Base-by-base conservation (phyloP, 805 yeast species). In the Barnettozyma wickerhamii region DNA sequence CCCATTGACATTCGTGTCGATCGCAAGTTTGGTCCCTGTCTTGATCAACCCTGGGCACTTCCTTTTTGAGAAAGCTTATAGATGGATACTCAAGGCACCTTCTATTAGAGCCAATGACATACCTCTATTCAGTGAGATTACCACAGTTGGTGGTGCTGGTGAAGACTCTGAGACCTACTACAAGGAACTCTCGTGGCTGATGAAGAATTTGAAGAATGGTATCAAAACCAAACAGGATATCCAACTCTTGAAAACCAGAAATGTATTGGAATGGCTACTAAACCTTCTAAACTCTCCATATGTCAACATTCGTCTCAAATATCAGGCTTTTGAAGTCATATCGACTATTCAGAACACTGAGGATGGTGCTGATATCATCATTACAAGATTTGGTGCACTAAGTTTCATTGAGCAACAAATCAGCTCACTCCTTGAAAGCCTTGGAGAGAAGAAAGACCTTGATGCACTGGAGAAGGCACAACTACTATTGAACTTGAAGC, bases 1-100 rank as follows among this genome's bases (percentile, higher is more conserved):
- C 0, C 71, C 80, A 4, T 47, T 82, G 14, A 64, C 80, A n/a
- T 74, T 83, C 62, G 63, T 68, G 14, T 56, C 77, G 40, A 59
- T 81, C 30, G 73, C 87, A 1, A 71, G 74, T 38, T 56, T 88
- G 29, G 63, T 78, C 4, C 74, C 77, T 3, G 66, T 86, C 2
- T 57, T 86, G 43, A 58, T 69, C 6, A 77, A 81, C 46, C 96
- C 97, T 0, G 77, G 80, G 0, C 91, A 86, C 47, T 72, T 71
- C 50, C 58, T 91, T 17, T 85, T 82, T 59, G 96, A 89, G 47
- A 77, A 77, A 49, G 76, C 78, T 0, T 77, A 71, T 51, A 73
- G 81, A 43, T 87, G 79, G 72, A 68, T 89, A 10, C 63, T 87
- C 26, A 64, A 63, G 38, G 56, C 60, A n/a, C 70, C 73, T 23